Percentiles rank a stretch among this genome's conserved stretches.
Conservation (phyloP, 148 eudicot genomes). For the Fagopyrum tataricum region DNA sequence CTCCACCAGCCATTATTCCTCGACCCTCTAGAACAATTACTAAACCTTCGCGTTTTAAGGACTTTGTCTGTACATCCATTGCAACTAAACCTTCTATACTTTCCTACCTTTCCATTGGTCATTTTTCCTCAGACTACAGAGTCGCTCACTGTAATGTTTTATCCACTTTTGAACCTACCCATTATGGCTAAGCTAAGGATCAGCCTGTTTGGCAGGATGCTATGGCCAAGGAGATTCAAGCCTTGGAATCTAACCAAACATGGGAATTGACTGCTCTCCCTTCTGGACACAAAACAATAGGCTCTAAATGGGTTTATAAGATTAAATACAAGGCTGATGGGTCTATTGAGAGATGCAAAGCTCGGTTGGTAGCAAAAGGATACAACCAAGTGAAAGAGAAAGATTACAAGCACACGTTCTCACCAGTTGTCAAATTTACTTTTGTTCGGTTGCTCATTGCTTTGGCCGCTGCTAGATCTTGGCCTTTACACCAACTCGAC, state of each 20-base stretch:
- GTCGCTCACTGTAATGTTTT: no score
- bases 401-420: not conserved
- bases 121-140: no score
- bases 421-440: not conserved
- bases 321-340: not conserved
- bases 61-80: no score
- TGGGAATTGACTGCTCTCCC: not conserved
- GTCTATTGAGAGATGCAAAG: not conserved
- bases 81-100: no score
- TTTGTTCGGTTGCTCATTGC: not conserved
- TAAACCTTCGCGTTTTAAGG: no score
- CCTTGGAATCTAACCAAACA: no score
- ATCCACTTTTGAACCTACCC: no score
- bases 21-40: no score
- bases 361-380: not conserved
- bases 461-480: not conserved
- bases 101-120: no score
- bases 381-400: not conserved
- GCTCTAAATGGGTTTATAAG: not conserved
- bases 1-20: no score
- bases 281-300: not conserved
- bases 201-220: not conserved
- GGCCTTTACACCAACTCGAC: not conserved
- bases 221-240: no score
- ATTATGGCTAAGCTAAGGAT: no score